Evolutionary conservation across 2,329 filamentous ascomycete species (phyloP), one percentile per base, ranked within the genome.

Genomic region (Pseudocercospora vitis): DNA sequence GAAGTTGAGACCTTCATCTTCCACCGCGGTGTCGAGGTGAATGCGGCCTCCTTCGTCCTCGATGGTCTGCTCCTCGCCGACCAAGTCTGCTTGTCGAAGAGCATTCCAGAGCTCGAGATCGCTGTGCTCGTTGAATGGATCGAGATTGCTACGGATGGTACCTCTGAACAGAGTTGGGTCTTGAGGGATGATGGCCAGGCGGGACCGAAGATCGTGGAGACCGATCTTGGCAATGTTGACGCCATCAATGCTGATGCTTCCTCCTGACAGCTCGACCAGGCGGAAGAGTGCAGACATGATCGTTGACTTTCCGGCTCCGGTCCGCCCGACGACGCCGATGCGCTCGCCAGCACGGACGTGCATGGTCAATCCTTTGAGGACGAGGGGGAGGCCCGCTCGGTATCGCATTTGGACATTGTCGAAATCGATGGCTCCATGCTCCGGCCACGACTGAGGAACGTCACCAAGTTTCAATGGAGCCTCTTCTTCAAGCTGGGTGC

Each of bases 1-100:
- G 77, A 96, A 96, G 73, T 97, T 97, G 57, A 96, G 80, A 0
- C 94, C 94, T 74, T 96, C 92, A 68, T 97, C 94, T 64, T 96
- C 91, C 2, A 97, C 92, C 1, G 83, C 67, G 12, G 82, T 87
- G 72, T 97, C 92, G 18, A 99, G 85, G 60, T 90, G 85, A 56
- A 96, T 87, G 52, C 88, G 84, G 72, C 71, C n/a, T 73, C 74
- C 39, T 53, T 71, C 64, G 51, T 79, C 72, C 8, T 73, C 68
- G 42, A 78, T 74, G 9, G 69, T 65, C 23, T 72, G 70, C 7
- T 83, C 79, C 2, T 71, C 71, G 2, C 79, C 72, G 2, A 90
- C 82, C 1, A 94, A 78, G 70, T 90, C 87, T 2, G 88, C 86
- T 66, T 91, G 87, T 1, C 87, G 84, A 1, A 94, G 77, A 1